Percentiles rank a stretch among this genome's conserved stretches.
These are phyloP conservation scores for Oleoguttula mirabilis DNA, from an alignment of 495 filamentous ascomycete species.

Conservation along the genomic window DNA sequence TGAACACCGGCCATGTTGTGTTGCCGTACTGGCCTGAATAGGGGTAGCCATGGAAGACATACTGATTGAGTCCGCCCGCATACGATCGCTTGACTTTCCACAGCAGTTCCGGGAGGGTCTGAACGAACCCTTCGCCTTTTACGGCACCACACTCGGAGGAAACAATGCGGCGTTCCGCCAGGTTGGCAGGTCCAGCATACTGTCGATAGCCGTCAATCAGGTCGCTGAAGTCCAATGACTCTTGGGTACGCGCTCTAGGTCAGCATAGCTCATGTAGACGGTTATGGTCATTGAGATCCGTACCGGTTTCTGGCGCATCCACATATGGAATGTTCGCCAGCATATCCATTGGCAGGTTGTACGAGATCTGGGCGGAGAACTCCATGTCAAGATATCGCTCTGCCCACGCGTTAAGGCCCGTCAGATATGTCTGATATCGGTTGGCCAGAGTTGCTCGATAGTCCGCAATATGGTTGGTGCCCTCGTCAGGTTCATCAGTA, in stretches of 20 bases:
- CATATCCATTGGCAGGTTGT: constrained; percentile 40
- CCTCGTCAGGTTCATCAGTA: no score
- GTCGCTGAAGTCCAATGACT: constrained; percentile 34
- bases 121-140: constrained; percentile 5
- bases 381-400: constrained; percentile 13
- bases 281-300: no score
- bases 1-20: constrained; percentile 40
- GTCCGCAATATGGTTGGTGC: no score
- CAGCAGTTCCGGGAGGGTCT: constrained; percentile 17
- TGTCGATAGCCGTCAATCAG: constrained; percentile 37
- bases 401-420: constrained; percentile 28
- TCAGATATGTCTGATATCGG: no score
- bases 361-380: constrained; percentile 37
- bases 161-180: constrained; percentile 17
- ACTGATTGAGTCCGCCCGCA: constrained; percentile 34
- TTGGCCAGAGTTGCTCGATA: no score
- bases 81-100: constrained; percentile 24
- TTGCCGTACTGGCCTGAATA: constrained; percentile 32
- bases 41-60: constrained; percentile 37
- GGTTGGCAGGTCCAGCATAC: constrained; percentile 34
- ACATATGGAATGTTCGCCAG: constrained; percentile 29
- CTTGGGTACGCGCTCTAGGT: no score
- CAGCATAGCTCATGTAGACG: no score
- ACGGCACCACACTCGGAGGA: constrained; percentile 22
- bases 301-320: constrained; percentile 38